Percentiles rank a stretch among this genome's conserved stretches.
Conservation (phyloP, 2,329 filamentous ascomycete genomes). For the Penicillium sclerotigenum region DNA sequence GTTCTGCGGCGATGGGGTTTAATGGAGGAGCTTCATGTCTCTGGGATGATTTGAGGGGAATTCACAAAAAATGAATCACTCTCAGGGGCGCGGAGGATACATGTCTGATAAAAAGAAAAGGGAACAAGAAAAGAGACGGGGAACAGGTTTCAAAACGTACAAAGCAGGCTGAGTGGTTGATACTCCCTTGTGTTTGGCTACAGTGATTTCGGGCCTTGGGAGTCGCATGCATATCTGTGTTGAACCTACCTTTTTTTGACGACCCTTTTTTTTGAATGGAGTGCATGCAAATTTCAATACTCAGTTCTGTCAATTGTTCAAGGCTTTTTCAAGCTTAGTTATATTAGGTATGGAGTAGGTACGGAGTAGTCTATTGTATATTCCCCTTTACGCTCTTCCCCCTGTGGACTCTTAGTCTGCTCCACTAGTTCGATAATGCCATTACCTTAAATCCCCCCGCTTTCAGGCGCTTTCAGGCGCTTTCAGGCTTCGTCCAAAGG, state of each 20-base stretch:
- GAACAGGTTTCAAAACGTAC: slow-evolving; percentile 20
- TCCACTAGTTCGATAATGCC: background rate
- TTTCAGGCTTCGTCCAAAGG: background rate
- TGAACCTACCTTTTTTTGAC: slow-evolving; percentile 28
- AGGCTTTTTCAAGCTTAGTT: background rate
- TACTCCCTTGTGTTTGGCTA: slow-evolving; percentile 18
- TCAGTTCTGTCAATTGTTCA: slow-evolving; percentile 16
- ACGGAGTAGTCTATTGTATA: background rate
- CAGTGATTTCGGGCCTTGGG: slow-evolving; percentile 20
- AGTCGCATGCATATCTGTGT: slow-evolving; percentile 22
- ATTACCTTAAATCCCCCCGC: slow-evolving; percentile 1
- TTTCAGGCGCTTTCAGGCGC: background rate
- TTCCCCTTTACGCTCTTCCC: background rate
- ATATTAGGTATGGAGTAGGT: background rate
- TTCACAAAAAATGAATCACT: slow-evolving; percentile 21
- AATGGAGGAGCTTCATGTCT: slow-evolving; percentile 38
- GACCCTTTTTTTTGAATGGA: slow-evolving; percentile 28
- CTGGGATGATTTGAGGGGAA: slow-evolving; percentile 30
- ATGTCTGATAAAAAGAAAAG: slow-evolving; percentile 25
- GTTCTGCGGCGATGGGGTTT: slow-evolving; percentile 31
- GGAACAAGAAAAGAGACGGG: slow-evolving; percentile 18
- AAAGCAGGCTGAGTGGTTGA: slow-evolving; percentile 21
- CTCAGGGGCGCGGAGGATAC: slow-evolving; percentile 22
- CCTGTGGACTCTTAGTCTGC: background rate
- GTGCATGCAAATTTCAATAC: slow-evolving; percentile 27